Evolutionary conservation across 2,329 filamentous ascomycete genomes (phyloP), one percentile per base, ranked within the genome.

Genomic region (Ophiostoma triangulosporum): DNA sequence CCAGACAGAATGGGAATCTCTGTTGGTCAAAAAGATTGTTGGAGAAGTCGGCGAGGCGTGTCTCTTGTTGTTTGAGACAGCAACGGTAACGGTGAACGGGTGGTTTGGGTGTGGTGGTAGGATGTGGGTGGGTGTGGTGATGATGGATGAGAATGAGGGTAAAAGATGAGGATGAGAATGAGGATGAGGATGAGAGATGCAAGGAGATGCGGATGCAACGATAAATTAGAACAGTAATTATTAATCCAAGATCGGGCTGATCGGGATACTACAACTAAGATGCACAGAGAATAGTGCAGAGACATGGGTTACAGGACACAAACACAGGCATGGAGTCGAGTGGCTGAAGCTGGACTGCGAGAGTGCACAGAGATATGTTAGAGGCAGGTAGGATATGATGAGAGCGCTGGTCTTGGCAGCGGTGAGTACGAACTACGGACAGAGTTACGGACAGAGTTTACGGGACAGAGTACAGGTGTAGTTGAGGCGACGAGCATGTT

Each of bases 311-410:
- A 50, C 52, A 32, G 43, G 38, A 38, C 52, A n/a, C n/a, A n/a
- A n/a, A n/a, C n/a, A n/a, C n/a, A n/a, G n/a, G n/a, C n/a, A 29
- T 50, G 52, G 52, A 54, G 36, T 48, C 48, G 38, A 51, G 52
- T 54, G 48, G 52, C 48, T 50, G 52, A 50, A 5, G 38, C 12
- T 43, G 38, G 38, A 43, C 35, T 38, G 20, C 17, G 35, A 38
- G 35, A 3, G n/a, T 22, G 8, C n/a, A 9, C n/a, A 38, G 7
- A 17, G n/a, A 6, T 38, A 17, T 38, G 8, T 38, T 17, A 12
- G 6, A 43, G 20, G 6, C 29, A 43, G 4, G 20, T 3, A 43
- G 38, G n/a, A 12, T 43, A 12, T 5, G 15, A 24, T 7, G 15
- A 8, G 36, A 40, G 8, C 20, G 38, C 38, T 40, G 38, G 38